Base-by-base conservation (phyloP, 495 filamentous ascomycete species). In the Terfezia boudieri region DNA sequence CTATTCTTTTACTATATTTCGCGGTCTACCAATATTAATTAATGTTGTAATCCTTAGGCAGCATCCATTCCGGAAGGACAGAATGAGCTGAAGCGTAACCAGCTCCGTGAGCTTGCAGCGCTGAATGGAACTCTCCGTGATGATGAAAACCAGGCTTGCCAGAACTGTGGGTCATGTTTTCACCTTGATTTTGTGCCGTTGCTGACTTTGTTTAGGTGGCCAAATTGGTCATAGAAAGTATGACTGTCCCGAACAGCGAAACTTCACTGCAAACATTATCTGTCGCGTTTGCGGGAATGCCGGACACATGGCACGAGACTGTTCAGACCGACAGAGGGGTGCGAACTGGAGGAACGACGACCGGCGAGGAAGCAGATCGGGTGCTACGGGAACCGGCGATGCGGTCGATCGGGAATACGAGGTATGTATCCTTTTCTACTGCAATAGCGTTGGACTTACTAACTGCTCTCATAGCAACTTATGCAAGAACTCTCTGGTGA, bases 211-310 rank as follows among this genome's bases (percentile, higher is more conserved):
- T 22, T 52, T 38, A 82, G 78, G 78, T 69, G 92, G 89, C 59
- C 84, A 99, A 76, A 96, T 99, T 57, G 92, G 92, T 55, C 92
- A 99, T 68, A 80, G 92, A 67, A 99, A 96, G 68, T 96, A 94
- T 61, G 92, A 99, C 67, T 99, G 92, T 60, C 92, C 92, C 8
- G 83, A 99, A 71, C 86, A 93, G 67, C 82, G 84, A 66, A 99
- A 99, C 68, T 96, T 83, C 70, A 96, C 92, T 23, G 86, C 92
- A 61, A 94, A 87, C 66, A 95, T 96, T 69, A 99, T 99, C 68
- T 99, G 92, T 73, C 89, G 90, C 59, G 84, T 94, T 63, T 99
- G 92, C 70, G 92, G 92, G 53, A 89, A 92, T 61, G 86, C 86
- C 55, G 86, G 86, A 1, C 86, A 94, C 63, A 88, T 94, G 83